Percentiles rank a stretch among this genome's conserved stretches.
Conservation (phyloP, 352 stramenopile species). For the Phytophthora sp. region DNA sequence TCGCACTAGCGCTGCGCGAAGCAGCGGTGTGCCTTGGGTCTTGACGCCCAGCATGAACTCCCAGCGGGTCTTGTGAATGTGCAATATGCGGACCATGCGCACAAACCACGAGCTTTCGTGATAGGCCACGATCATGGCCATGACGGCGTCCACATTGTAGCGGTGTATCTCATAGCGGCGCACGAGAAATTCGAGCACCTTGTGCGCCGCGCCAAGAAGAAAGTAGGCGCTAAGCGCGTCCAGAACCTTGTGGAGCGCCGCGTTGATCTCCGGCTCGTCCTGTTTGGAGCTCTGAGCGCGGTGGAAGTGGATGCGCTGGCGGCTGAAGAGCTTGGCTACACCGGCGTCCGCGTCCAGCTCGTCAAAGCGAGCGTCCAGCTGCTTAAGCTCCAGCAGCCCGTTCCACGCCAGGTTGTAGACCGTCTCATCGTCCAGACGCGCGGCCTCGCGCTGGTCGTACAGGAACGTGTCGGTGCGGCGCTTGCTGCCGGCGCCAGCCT, state of each 20-base stretch:
- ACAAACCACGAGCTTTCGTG: conserved; percentile 89
- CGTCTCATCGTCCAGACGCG: conserved; percentile 83
- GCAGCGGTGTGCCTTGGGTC: conserved; percentile 62
- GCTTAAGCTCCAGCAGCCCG: conserved; percentile 78
- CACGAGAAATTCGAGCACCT: conserved; percentile 91
- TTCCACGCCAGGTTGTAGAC: conserved; percentile 89
- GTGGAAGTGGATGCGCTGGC: conserved; percentile 84
- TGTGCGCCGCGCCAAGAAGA: conserved; percentile 76
- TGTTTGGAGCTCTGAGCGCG: conserved; percentile 63
- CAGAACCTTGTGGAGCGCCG: conserved; percentile 69
- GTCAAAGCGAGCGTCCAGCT: conserved; percentile 78
- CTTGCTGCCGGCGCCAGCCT: conserved; percentile 79
- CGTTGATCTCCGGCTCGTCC: conserved; percentile 73
- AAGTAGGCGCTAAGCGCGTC: conserved; percentile 88
- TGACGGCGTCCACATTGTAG: conserved; percentile 86
- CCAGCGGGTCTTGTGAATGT: conserved; percentile 82
- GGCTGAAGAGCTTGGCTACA: conserved; percentile 67
- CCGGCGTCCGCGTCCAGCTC: conserved; percentile 59
- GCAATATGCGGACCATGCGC: conserved; percentile 83
- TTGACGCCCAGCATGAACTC: conserved; percentile 87
- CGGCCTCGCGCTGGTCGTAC: conserved; percentile 82
- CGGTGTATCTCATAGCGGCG: conserved; percentile 89
- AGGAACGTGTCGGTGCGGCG: conserved; percentile 86
- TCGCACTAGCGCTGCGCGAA: conserved; percentile 75
- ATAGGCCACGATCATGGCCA: conserved; percentile 84